Conservation (phyloP, 179 eudicot species). For the Amaranthus tricolor region DNA sequence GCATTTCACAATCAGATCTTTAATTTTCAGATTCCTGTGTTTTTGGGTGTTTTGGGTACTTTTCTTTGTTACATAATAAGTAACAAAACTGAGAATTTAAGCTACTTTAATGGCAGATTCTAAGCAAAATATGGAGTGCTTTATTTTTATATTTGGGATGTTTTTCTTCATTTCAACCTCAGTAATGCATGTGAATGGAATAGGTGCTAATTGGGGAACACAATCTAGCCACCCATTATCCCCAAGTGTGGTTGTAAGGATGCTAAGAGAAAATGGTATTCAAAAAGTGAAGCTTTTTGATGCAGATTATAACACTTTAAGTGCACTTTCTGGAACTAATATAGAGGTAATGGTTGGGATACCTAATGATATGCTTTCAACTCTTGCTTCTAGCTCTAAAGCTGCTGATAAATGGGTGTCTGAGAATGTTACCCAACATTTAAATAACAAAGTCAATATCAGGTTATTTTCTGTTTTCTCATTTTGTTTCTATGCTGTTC, state of each 20-base stretch:
- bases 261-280: conserved; percentile 77
- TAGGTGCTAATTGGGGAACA: conserved; percentile 95
- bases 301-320: conserved; percentile 69
- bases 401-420: conserved; percentile 93
- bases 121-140: conserved; percentile 3
- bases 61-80: not conserved
- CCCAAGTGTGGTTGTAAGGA: conserved; percentile 64
- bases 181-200: conserved; percentile 45
- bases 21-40: not conserved
- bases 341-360: conserved; percentile 97
- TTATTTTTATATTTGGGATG: conserved; percentile 18
- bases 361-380: conserved; percentile 83
- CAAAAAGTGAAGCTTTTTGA: conserved; percentile 92
- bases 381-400: conserved; percentile 61
- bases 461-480: conserved; percentile 43
- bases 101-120: conserved; percentile 15
- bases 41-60: not conserved
- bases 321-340: conserved; percentile 62
- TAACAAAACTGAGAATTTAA: not conserved
- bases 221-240: conserved; percentile 78
- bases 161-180: conserved; percentile 19
- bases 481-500: not conserved
- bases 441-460: conserved; percentile 64
- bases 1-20: conserved; percentile 9
- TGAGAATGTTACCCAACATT: conserved; percentile 65